Base-by-base conservation (phyloP, 139 green algal species). In the Chlamydomonas sphaeroides region DNA sequence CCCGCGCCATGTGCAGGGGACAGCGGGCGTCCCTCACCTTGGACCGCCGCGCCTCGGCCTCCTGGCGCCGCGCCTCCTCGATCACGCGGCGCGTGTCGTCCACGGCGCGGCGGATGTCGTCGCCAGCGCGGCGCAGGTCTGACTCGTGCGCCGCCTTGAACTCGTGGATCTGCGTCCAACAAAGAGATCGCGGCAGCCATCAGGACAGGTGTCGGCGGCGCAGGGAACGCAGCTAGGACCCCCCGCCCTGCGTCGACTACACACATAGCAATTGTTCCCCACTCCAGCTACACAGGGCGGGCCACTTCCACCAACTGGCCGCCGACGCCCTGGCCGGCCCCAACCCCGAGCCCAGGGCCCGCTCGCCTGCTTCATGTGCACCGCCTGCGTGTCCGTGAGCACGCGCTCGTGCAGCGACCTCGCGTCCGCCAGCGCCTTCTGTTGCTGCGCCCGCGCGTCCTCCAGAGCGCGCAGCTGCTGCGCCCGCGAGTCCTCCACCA, bases 21-120 rank as follows among this genome's bases (percentile, higher is more conserved):
- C 35, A 11, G 5, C 17, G n/a, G n/a, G n/a, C n/a, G n/a, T n/a
- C n/a, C n/a, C 65, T 11, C 65, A 80, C 73, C 75, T 82, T 82
- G 23, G 42, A 30, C 2, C 75, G 61, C 5, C 75, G 39, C 62
- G 62, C 28, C 75, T 82, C 75, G 36, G 28, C 62, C 62, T 82
- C 75, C 45, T 82, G 75, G 8, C 75, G 61, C n/a, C 75, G 28
- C 41, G 62, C 75, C 75, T 82, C 75, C 28, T 82, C 75, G 14
- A 61, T 41, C 23, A 51, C 35, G 7, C 75, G 75, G n/a, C 75
- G 75, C 62, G 75, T 72, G 42, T 82, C 75, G 26, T 82, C 75
- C 75, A 82, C 75, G 5, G 75, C 62, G 21, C 75, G 75, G 32
- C 62, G 57, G 5, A 82, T 56, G 59, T 82, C 75, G 10, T 73